Percentiles rank a stretch among this genome's conserved stretches.
These are phyloP conservation scores for Aegilops umbellulata DNA, from an alignment of 176 grass and related monocot species.

Conservation along the genomic window DNA sequence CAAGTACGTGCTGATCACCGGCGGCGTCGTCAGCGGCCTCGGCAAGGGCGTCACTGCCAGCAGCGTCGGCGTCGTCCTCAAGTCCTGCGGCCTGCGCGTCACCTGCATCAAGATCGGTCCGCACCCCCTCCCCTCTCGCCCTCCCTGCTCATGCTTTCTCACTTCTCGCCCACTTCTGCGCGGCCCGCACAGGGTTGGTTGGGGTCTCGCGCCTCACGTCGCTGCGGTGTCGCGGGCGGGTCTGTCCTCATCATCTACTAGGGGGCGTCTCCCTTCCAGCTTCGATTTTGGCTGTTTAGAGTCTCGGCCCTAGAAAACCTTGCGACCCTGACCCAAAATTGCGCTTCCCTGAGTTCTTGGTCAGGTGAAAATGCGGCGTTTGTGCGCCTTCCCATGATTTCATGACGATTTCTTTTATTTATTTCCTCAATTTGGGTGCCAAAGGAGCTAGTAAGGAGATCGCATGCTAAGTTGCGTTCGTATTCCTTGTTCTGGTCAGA, in stretches of 20 bases:
- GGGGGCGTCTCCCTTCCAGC: background rate
- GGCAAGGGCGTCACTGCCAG: slow-evolving; percentile 97
- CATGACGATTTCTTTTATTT: background rate
- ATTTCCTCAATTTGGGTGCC: background rate
- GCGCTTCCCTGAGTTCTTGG: background rate
- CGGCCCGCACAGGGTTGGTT: background rate
- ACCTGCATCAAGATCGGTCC: slow-evolving; percentile 97
- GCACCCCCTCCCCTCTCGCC: background rate
- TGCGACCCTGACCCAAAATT: background rate
- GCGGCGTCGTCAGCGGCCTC: slow-evolving; percentile 92
- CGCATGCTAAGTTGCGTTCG: background rate
- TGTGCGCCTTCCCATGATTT: background rate
- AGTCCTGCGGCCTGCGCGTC: slow-evolving; percentile 83
- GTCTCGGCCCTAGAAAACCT: slow-evolving; percentile 1
- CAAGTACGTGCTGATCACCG: slow-evolving; percentile 95
- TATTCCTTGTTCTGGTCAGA: background rate
- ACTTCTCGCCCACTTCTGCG: background rate
- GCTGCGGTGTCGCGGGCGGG: background rate
- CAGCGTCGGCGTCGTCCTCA: slow-evolving; percentile 91
- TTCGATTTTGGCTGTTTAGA: background rate
- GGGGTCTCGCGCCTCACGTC: background rate
- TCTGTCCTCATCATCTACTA: background rate
- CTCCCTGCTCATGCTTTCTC: background rate
- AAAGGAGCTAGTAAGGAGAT: slow-evolving; percentile 2
- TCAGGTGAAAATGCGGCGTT: background rate